Percentiles rank a stretch among this genome's conserved stretches.
These are phyloP conservation scores for Arthrinium puccinioides DNA, from an alignment of 2,329 filamentous ascomycete genomes.

Conservation along the genomic window DNA sequence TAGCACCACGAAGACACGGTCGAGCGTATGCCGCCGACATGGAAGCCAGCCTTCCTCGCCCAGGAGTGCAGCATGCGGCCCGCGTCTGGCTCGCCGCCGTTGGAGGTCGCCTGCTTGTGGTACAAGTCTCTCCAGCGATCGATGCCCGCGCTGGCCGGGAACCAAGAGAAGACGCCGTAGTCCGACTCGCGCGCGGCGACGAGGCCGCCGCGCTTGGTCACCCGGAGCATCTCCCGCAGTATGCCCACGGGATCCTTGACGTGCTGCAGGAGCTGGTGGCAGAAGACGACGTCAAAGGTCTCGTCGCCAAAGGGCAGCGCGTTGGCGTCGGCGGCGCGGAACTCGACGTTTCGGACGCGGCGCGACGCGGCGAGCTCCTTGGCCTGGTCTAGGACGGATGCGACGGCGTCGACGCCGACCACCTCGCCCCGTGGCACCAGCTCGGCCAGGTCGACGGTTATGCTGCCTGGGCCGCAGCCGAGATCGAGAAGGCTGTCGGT, in stretches of 20 bases:
- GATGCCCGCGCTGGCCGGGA: neutral
- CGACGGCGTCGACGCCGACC: constrained; percentile 21
- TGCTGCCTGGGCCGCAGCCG: constrained; percentile 34
- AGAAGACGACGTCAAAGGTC: constrained; percentile 52
- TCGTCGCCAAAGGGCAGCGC: constrained; percentile 31
- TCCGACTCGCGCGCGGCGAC: constrained; percentile 23
- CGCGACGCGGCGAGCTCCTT: constrained; percentile 6
- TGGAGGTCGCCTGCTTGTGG: neutral
- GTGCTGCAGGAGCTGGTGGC: constrained; percentile 52
- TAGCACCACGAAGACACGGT: constrained; percentile 1
- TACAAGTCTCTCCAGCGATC: constrained; percentile 2
- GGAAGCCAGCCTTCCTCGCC: neutral
- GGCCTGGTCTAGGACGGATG: constrained; percentile 9
- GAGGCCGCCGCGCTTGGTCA: constrained; percentile 46
- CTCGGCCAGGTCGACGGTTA: constrained; percentile 30
- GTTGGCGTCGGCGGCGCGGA: constrained; percentile 14
- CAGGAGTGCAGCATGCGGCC: neutral
- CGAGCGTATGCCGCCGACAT: neutral
- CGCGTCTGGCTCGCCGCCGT: constrained; percentile 1
- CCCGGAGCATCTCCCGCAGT: constrained; percentile 45
- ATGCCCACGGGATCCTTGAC: constrained; percentile 40
- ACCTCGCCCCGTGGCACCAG: constrained; percentile 29
- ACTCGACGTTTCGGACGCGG: constrained; percentile 13
- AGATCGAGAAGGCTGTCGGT: constrained; percentile 31
- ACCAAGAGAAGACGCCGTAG: constrained; percentile 4